Evolutionary conservation across 2,329 filamentous ascomycete species (phyloP).

Genomic region (Talaromyces sp.): DNA sequence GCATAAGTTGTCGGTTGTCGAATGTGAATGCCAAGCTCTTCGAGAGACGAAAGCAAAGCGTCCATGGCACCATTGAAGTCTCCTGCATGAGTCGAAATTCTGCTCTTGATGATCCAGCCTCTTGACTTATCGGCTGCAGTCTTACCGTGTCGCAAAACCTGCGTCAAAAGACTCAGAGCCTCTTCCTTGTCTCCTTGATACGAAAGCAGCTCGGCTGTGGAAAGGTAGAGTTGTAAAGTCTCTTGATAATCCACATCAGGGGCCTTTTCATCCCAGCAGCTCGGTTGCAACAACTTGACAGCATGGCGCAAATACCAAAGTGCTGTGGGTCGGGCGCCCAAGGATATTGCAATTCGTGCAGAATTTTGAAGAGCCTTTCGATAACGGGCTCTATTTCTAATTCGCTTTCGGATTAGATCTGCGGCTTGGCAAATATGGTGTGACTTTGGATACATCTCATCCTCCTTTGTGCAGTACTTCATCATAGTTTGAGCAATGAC

Average conservation of each 20-base stretch:
- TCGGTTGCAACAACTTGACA: slow-evolving; percentile 71
- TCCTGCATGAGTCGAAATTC: slow-evolving; percentile 71
- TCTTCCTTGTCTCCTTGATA: slow-evolving; percentile 69
- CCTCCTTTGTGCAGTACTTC: slow-evolving; percentile 64
- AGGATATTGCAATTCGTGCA: slow-evolving; percentile 73
- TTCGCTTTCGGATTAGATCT: slow-evolving; percentile 66
- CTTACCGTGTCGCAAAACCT: slow-evolving; percentile 67
- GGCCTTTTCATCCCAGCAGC: slow-evolving; percentile 68
- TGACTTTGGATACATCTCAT: slow-evolving; percentile 68
- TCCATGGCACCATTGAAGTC: slow-evolving; percentile 67
- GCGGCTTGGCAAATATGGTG: slow-evolving; percentile 77
- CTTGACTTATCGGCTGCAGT: slow-evolving; percentile 75
- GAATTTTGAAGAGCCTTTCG: slow-evolving; percentile 74
- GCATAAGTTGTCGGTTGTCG: slow-evolving; percentile 66
- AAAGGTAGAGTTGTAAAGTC: slow-evolving; percentile 73
- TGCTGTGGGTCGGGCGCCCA: slow-evolving; percentile 76
- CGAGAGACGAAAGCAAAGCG: slow-evolving; percentile 67
- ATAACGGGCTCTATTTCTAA: slow-evolving; percentile 62
- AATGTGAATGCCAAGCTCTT: slow-evolving; percentile 64
- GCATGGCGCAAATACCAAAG: slow-evolving; percentile 77
- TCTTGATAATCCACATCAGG: slow-evolving; percentile 81
- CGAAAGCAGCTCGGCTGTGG: slow-evolving; percentile 77
- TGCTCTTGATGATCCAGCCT: slow-evolving; percentile 77
- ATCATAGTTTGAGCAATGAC: slow-evolving; percentile 78
- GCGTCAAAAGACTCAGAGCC: slow-evolving; percentile 65